Evolutionary conservation across 306 rosid species (phyloP).

Genomic region (Mimosa pudica): DNA sequence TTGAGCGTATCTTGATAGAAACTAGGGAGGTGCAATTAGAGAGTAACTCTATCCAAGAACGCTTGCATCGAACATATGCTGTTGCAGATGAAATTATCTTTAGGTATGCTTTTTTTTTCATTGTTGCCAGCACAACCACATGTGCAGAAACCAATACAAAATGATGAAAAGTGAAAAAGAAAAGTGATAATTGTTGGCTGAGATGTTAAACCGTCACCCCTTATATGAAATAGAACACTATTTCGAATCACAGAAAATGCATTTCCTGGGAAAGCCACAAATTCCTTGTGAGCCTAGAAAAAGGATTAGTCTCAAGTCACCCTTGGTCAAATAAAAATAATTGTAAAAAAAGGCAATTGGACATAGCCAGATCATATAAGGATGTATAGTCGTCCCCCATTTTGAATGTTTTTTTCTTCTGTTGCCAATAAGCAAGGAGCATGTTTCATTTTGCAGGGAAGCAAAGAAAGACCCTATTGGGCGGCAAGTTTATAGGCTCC

Average conservation of each 20-base stretch:
- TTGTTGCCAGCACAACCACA: conserved; percentile 8
- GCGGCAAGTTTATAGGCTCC: conserved; percentile 69
- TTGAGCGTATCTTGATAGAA: conserved; percentile 74
- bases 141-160: background rate
- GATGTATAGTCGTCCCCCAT: background rate
- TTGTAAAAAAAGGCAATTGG: background rate
- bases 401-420: conserved; percentile 8
- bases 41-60: conserved; percentile 82
- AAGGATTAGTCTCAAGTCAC: too few relatives aligned
- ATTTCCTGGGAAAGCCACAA: too few relatives aligned
- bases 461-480: conserved; percentile 78
- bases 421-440: conserved; percentile 6
- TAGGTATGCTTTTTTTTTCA: conserved; percentile 55
- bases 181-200: too few relatives aligned
- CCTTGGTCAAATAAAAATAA: too few relatives aligned
- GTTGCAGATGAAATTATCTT: conserved; percentile 81
- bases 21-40: conserved; percentile 90
- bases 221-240: too few relatives aligned
- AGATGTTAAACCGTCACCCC: too few relatives aligned
- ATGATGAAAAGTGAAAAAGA: background rate
- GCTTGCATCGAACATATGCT: conserved; percentile 81
- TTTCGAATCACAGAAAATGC: too few relatives aligned
- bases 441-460: conserved; percentile 60
- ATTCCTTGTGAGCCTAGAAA: too few relatives aligned
- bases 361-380: conserved; percentile 6